A percentile compares a stretch with the other conserved stretches of the same genome.
These are phyloP conservation scores for Pochonia chlamydosporia DNA, from an alignment of 2,329 filamentous ascomycete species.

Conservation along the genomic window DNA sequence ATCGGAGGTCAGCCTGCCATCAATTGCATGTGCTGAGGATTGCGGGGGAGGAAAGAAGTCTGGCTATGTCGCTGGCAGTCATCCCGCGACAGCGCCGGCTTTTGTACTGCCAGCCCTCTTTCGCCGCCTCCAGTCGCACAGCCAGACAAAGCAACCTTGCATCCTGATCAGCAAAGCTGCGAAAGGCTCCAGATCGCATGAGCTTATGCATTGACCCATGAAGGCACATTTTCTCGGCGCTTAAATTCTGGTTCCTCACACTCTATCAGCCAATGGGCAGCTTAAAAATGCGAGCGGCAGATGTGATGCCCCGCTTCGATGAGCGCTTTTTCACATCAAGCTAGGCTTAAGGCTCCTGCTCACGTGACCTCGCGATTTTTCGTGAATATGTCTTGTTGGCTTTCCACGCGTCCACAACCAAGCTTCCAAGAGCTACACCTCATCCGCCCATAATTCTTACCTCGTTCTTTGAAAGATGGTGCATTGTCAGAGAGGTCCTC, in stretches of 20 bases:
- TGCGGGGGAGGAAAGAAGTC: not conserved
- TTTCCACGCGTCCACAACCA: too few relatives aligned
- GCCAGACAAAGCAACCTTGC: not conserved
- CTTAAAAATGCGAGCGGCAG: too few relatives aligned
- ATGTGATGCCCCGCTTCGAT: not conserved
- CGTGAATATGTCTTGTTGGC: not conserved
- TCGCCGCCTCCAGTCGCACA: not conserved
- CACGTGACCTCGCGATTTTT: conserved; percentile 9
- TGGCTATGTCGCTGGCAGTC: not conserved
- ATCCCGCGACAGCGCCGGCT: not conserved
- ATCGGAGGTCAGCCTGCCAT: not conserved
- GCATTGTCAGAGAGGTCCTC: not conserved
- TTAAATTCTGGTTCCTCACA: not conserved
- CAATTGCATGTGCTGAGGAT: conserved; percentile 1
- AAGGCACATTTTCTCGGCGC: conserved; percentile 2
- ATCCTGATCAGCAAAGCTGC: not conserved
- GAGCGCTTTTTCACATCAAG: too few relatives aligned
- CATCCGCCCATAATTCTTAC: not conserved
- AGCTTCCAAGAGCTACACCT: too few relatives aligned
- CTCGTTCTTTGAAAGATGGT: not conserved
- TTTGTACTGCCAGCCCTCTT: not conserved
- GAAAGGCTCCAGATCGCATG: not conserved
- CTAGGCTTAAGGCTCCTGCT: not conserved
- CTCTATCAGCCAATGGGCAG: not conserved
- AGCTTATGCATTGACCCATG: not conserved